Evolutionary conservation across 2,329 filamentous ascomycete genomes (phyloP).

Genomic region (Paecilomyces sp.): DNA sequence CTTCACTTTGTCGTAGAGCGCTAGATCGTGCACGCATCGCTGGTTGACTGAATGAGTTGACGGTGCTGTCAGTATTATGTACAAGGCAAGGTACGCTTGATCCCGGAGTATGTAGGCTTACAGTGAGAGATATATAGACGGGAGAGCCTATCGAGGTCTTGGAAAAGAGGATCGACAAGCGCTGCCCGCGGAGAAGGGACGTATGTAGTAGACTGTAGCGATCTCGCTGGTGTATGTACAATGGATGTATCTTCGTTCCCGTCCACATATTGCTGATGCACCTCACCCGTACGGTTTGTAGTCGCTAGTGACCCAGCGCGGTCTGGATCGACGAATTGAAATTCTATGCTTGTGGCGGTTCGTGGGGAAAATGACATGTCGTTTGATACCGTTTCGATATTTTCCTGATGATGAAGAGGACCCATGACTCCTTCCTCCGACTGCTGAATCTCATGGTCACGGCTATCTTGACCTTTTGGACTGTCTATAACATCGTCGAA

Average conservation of each 20-base stretch:
- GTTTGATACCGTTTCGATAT: not conserved
- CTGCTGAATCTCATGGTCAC: not conserved
- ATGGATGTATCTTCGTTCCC: constrained; percentile 2
- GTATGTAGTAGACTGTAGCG: constrained; percentile 10
- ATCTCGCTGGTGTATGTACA: constrained; percentile 9
- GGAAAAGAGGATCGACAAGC: constrained; percentile 40
- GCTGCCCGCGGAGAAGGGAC: constrained; percentile 30
- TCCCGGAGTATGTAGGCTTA: constrained; percentile 13
- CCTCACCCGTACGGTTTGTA: not conserved
- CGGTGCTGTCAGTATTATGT: constrained; percentile 13
- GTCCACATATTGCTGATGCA: not conserved
- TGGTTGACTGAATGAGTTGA: constrained; percentile 21
- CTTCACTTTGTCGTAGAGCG: constrained; percentile 39
- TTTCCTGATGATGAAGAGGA: constrained; percentile 6
- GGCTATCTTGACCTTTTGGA: not conserved
- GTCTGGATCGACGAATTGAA: not conserved
- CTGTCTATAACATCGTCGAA: constrained; percentile 32
- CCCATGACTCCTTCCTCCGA: not conserved
- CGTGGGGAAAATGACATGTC: not conserved
- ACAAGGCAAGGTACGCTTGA: not conserved
- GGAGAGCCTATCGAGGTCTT: constrained; percentile 37
- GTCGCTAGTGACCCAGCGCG: not conserved
- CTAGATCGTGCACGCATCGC: constrained; percentile 37
- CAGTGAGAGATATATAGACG: constrained; percentile 43
- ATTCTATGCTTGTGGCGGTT: not conserved